phyloP scores from a whole-genome alignment of 768 basidiomycete species.

The Rossbeevera mucosa region DNA sequence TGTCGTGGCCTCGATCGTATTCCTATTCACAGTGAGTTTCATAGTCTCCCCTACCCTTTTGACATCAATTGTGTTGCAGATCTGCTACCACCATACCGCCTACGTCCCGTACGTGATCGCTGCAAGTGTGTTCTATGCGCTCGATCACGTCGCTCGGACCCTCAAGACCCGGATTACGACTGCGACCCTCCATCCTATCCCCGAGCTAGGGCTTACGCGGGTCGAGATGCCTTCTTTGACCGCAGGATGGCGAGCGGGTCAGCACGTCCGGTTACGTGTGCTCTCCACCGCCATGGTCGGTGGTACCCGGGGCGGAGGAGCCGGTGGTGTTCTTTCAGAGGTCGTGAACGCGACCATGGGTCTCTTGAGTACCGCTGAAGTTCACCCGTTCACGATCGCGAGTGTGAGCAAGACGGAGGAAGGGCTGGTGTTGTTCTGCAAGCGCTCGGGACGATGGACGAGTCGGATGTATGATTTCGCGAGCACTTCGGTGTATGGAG shows the following conservation, averaged over 20 bases:
- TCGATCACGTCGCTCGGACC: constrained; percentile 60
- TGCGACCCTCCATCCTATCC: constrained; percentile 58
- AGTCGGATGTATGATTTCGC: constrained; percentile 49
- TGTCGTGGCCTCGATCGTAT: constrained; percentile 45
- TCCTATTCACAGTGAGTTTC: constrained; percentile 54
- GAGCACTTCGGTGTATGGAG: constrained; percentile 32
- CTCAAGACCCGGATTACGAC: constrained; percentile 60
- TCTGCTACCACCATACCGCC: constrained; percentile 48
- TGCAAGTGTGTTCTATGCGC: constrained; percentile 44
- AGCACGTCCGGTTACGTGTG: constrained; percentile 72
- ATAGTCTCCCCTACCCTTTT: not conserved
- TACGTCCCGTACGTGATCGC: constrained; percentile 53
- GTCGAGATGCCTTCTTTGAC: constrained; percentile 60
- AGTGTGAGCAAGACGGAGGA: constrained; percentile 51
- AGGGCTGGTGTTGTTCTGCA: constrained; percentile 64
- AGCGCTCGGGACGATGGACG: constrained; percentile 67
- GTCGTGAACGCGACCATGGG: constrained; percentile 36
- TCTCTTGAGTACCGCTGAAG: constrained; percentile 51
- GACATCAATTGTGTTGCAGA: constrained; percentile 15
- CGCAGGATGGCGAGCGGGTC: constrained; percentile 78
- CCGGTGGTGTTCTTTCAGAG: not conserved
- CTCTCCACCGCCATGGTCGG: constrained; percentile 37
- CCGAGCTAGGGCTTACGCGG: constrained; percentile 60
- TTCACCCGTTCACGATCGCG: constrained; percentile 82
- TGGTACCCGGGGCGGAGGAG: not conserved